A percentile compares a stretch with the other conserved stretches of the same genome.
Conservation (phyloP, 163 green algal species). For the Coccomyxa subellipsoidea region DNA sequence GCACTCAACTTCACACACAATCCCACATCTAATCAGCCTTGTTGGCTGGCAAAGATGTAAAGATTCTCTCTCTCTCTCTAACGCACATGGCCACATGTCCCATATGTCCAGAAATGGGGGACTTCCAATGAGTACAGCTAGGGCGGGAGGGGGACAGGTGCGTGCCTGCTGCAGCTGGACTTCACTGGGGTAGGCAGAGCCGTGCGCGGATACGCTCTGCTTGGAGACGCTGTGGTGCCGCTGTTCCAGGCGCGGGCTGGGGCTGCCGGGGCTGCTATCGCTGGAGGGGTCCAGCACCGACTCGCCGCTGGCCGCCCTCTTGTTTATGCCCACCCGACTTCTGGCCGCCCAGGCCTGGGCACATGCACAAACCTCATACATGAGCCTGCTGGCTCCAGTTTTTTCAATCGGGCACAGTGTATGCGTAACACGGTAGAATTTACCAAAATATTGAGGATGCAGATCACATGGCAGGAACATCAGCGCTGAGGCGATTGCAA, state of each 20-base stretch:
- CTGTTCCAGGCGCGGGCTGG: background rate
- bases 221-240: background rate
- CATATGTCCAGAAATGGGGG: no score
- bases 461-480: no score
- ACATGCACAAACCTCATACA: background rate
- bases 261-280: background rate
- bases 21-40: no score
- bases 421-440: no score
- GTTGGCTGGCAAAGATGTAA: no score
- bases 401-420: no score
- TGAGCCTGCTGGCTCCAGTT: no score
- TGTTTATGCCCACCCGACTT: background rate
- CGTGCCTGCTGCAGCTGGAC: conserved; percentile 1
- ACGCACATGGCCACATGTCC: no score
- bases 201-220: background rate
- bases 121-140: background rate
- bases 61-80: no score
- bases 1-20: no score
- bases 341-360: background rate
- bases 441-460: no score
- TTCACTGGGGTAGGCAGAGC: conserved; percentile 11
- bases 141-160: background rate
- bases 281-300: background rate
- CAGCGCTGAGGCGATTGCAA: no score
- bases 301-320: background rate